Conservation (phyloP, 2,329 filamentous ascomycete genomes). For the Ophiocordyceps sinensis region DNA sequence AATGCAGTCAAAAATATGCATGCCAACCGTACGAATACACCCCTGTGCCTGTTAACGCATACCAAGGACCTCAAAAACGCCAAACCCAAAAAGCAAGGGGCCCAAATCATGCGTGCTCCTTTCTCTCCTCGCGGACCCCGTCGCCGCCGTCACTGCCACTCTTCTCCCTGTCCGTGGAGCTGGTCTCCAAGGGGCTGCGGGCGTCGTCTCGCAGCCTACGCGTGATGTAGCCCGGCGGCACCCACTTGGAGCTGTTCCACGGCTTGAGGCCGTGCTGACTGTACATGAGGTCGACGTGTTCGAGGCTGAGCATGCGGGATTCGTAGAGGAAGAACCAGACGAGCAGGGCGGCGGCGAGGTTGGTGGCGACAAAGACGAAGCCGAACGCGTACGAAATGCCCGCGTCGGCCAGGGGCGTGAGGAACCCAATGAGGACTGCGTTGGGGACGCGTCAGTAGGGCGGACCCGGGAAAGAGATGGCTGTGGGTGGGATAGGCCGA, state of each 20-base stretch:
- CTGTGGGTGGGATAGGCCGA: no score
- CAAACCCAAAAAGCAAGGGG: no score
- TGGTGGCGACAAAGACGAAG: conserved; percentile 51
- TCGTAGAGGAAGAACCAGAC: conserved; percentile 61
- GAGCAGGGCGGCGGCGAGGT: conserved; percentile 40
- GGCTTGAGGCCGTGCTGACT: conserved; percentile 41
- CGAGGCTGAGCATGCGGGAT: conserved; percentile 48
- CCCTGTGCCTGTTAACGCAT: no score
- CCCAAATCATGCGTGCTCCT: conserved; percentile 1
- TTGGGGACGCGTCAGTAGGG: not conserved
- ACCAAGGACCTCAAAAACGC: no score
- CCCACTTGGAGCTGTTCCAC: conserved; percentile 43
- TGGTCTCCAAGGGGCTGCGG: not conserved
- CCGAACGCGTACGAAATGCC: conserved; percentile 49
- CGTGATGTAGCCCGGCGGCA: conserved; percentile 28
- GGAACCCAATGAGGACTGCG: conserved; percentile 48
- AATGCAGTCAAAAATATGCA: no score
- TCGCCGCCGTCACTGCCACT: conserved; percentile 2
- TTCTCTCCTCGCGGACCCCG: conserved; percentile 1
- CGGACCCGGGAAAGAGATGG: not conserved
- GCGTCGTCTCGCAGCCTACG: conserved; percentile 18
- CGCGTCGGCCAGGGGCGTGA: conserved; percentile 49
- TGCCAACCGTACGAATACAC: no score
- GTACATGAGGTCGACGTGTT: conserved; percentile 61
- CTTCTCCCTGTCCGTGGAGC: conserved; percentile 2